Conservation (phyloP, 352 stramenopile genomes). For the Phytophthora macrochlamydospora region DNA sequence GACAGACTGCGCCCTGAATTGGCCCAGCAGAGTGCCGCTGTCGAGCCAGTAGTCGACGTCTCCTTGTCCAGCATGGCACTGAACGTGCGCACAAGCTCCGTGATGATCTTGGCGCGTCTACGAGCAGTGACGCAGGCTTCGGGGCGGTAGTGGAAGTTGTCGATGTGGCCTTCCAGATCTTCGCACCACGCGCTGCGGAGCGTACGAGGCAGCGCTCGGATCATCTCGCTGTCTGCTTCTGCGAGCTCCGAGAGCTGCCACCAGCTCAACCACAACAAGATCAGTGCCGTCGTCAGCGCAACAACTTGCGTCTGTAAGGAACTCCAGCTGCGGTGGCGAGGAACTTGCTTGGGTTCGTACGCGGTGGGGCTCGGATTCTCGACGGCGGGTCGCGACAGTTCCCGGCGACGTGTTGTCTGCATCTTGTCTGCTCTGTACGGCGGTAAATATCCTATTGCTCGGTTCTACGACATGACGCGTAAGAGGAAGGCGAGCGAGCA, state of each 20-base stretch:
- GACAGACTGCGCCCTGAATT: constrained; percentile 54
- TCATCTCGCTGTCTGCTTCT: constrained; percentile 23
- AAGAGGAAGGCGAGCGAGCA: constrained; percentile 16
- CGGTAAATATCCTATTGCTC: neutral
- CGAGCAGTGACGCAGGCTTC: constrained; percentile 42
- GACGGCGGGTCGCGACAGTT: too few species aligned
- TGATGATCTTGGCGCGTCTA: constrained; percentile 47
- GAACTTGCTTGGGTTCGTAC: too few species aligned
- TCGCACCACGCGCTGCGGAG: constrained; percentile 34
- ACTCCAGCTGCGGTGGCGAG: too few species aligned
- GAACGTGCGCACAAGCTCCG: constrained; percentile 45
- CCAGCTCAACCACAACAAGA: constrained; percentile 16
- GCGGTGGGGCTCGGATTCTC: too few species aligned
- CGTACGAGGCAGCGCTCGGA: constrained; percentile 14
- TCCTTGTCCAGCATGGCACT: constrained; percentile 39
- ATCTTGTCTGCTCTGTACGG: too few species aligned
- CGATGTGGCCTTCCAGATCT: constrained; percentile 47
- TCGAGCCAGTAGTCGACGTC: constrained; percentile 75
- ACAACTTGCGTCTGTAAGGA: neutral
- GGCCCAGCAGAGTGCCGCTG: constrained; percentile 62
- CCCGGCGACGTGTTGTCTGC: neutral
- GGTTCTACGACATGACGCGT: constrained; percentile 8
- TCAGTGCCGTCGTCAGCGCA: constrained; percentile 3
- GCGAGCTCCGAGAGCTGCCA: constrained; percentile 26
- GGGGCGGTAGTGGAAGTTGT: constrained; percentile 38